These are phyloP conservation scores for Chernovozyma aurita DNA, from an alignment of 1,139 yeast species.

Conservation along the genomic window DNA sequence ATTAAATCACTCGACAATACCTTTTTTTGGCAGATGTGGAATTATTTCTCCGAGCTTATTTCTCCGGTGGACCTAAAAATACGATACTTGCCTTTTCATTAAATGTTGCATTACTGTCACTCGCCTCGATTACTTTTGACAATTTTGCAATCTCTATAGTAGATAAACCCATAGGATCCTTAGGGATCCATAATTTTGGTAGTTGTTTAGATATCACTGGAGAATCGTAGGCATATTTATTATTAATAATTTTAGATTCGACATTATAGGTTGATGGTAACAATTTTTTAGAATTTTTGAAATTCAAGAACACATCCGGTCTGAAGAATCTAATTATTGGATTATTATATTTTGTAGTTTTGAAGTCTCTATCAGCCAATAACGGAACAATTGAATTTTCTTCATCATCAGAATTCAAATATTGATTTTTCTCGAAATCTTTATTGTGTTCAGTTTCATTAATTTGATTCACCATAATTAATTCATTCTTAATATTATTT, in stretches of 20 bases:
- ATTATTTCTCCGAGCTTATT: too few species aligned
- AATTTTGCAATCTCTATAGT: constrained; percentile 50
- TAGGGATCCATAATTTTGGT: constrained; percentile 85
- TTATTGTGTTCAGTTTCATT: constrained; percentile 7
- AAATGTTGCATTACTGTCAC: constrained; percentile 65
- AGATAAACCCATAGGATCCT: constrained; percentile 80
- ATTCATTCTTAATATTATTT: constrained; percentile 19
- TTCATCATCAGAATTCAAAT: constrained; percentile 9
- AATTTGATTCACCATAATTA: constrained; percentile 8
- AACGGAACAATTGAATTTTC: constrained; percentile 30
- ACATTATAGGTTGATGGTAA: constrained; percentile 48
- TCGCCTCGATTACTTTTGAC: constrained; percentile 40
- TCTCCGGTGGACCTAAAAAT: constrained; percentile 44
- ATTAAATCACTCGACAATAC: too few species aligned
- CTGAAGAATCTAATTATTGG: constrained; percentile 45
- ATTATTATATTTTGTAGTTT: constrained; percentile 24
- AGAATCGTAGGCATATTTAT: constrained; percentile 51
- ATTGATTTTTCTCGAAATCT: constrained; percentile 12
- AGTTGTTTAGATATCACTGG: constrained; percentile 67
- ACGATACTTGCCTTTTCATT: constrained; percentile 52
- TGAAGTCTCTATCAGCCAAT: constrained; percentile 52
- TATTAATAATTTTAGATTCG: constrained; percentile 27
- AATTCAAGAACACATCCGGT: constrained; percentile 65
- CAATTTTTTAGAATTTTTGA: constrained; percentile 47
- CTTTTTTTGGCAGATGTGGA: too few species aligned